A percentile compares a stretch with the other conserved stretches of the same genome.
These are phyloP conservation scores for Eimeria sp. DNA, from an alignment of 169 alveolate genomes.

Conservation along the genomic window DNA sequence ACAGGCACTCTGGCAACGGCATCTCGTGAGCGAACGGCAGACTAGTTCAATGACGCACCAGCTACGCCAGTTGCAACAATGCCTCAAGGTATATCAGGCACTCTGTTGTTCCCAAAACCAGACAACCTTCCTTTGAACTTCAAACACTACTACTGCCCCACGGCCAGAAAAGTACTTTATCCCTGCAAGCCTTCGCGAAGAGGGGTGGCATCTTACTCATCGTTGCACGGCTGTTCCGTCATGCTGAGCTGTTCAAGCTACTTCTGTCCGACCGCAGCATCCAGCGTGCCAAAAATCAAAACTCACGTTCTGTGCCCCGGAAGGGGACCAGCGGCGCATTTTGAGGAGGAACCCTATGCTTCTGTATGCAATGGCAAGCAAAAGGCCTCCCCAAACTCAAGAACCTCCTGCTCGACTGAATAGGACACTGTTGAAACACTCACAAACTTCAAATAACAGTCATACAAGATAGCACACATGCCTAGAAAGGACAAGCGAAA, in stretches of 20 bases:
- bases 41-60: background rate
- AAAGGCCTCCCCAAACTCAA: background rate
- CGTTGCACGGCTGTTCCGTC: background rate
- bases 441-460: background rate
- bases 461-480: background rate
- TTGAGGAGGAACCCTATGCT: background rate
- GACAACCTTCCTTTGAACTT: background rate
- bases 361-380: background rate
- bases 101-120: background rate
- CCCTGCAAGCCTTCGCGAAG: background rate
- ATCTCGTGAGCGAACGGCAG: background rate
- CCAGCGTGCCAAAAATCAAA: background rate
- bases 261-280: background rate
- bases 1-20: background rate
- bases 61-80: background rate
- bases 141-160: background rate
- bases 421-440: background rate
- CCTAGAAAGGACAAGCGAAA: background rate
- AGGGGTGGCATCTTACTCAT: background rate
- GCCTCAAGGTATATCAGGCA: background rate
- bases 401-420: background rate
- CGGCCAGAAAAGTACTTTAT: background rate
- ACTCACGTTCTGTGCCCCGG: background rate
- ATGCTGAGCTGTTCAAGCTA: background rate
- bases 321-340: background rate